phyloP scores from a whole-genome alignment of 305 asterid genomes.

The Fraxinus sp. region DNA sequence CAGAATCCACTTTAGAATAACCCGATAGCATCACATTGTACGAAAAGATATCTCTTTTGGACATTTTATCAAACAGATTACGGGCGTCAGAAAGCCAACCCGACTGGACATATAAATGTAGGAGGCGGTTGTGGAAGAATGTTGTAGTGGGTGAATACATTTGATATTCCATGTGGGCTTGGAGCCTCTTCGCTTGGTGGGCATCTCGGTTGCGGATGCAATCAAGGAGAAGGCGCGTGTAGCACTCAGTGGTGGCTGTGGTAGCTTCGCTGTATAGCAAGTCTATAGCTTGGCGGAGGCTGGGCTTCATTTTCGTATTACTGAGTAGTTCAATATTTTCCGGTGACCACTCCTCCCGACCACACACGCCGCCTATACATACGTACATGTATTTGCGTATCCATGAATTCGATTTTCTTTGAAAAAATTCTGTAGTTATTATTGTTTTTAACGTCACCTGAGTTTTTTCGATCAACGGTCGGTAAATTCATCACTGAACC shows the following conservation, averaged over 20 bases:
- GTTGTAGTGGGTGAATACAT: slow-evolving; percentile 12
- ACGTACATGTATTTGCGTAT: neutral
- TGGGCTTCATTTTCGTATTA: neutral
- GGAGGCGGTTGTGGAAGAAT: slow-evolving; percentile 14
- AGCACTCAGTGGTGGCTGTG: neutral
- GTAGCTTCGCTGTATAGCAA: neutral
- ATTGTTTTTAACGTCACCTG: neutral
- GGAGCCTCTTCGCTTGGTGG: slow-evolving; percentile 15
- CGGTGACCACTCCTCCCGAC: neutral
- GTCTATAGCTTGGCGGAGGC: neutral
- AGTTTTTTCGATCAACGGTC: neutral
- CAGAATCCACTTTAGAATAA: slow-evolving; percentile 6
- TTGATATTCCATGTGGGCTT: slow-evolving; percentile 9
- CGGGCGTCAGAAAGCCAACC: slow-evolving; percentile 11
- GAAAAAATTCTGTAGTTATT: neutral
- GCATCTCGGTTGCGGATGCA: slow-evolving; percentile 7
- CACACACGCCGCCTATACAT: neutral
- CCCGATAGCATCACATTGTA: slow-evolving; percentile 21
- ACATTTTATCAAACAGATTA: slow-evolving; percentile 19
- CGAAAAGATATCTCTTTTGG: slow-evolving; percentile 18
- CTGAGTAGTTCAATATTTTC: neutral
- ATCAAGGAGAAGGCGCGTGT: neutral
- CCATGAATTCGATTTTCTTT: neutral
- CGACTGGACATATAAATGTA: slow-evolving; percentile 3
- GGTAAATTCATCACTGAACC: neutral